Conservation (phyloP, 345 rosid species). For the Ricinus communis region DNA sequence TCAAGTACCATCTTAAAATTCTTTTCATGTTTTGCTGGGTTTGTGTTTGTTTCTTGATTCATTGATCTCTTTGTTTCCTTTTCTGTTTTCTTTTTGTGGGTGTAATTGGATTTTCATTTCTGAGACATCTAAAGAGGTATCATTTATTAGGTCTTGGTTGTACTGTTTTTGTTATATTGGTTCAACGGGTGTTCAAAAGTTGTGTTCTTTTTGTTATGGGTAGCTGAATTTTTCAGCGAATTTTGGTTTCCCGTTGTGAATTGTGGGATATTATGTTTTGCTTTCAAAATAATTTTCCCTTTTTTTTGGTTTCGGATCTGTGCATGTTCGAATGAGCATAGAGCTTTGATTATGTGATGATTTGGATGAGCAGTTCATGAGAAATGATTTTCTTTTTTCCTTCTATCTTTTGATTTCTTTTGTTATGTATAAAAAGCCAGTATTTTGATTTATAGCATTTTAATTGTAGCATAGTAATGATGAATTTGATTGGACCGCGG, state of each 20-base stretch:
- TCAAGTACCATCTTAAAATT: background rate
- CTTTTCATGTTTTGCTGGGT: background rate
- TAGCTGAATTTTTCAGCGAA: background rate
- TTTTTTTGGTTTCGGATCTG: too few relatives aligned
- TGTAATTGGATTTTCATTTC: background rate
- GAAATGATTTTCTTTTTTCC: too few relatives aligned
- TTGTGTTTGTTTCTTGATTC: background rate
- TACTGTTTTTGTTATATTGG: background rate
- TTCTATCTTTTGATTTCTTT: too few relatives aligned
- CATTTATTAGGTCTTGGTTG: background rate
- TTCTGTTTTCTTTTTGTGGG: background rate
- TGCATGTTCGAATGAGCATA: too few relatives aligned
- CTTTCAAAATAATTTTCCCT: too few relatives aligned
- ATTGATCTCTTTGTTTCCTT: background rate
- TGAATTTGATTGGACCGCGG: too few relatives aligned
- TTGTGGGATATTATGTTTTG: background rate
- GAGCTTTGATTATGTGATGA: too few relatives aligned
- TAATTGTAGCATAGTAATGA: too few relatives aligned
- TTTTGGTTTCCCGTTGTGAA: background rate
- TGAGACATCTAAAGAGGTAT: slow-evolving; percentile 12
- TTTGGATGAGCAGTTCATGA: too few relatives aligned
- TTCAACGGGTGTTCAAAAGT: background rate
- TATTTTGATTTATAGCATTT: too few relatives aligned
- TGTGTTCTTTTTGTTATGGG: background rate
- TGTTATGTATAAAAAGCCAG: too few relatives aligned